Percentiles rank a stretch among this genome's conserved stretches.
Evolutionary conservation across 371 early-diverging fungal genomes (phyloP).

Genomic region (Actinomortierella ambigua): DNA sequence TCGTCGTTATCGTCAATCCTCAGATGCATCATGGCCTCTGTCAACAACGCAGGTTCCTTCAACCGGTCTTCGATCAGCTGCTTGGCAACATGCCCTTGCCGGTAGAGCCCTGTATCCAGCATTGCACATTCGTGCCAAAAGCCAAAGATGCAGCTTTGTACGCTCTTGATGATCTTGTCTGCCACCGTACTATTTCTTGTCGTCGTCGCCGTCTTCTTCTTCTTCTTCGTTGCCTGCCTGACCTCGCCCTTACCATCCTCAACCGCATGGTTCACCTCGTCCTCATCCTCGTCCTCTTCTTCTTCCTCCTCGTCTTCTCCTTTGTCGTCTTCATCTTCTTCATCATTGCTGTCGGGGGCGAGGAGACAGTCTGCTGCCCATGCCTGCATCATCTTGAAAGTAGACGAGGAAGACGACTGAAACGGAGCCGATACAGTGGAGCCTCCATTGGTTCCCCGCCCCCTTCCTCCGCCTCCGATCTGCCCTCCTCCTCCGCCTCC

Average conservation of each 20-base stretch:
- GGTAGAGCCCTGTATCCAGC: too few relatives aligned
- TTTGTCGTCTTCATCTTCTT: background rate
- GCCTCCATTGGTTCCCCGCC: too few relatives aligned
- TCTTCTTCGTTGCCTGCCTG: background rate
- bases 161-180: background rate
- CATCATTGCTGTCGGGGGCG: background rate
- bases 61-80: too few relatives aligned
- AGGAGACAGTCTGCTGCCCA: conserved; percentile 16
- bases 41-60: too few relatives aligned
- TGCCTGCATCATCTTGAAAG: conserved; percentile 19
- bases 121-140: too few relatives aligned
- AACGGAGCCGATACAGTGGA: too few relatives aligned
- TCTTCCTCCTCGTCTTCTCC: background rate
- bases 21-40: too few relatives aligned
- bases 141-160: too few relatives aligned
- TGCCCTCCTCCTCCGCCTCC: too few relatives aligned
- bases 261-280: background rate
- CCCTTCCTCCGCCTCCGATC: too few relatives aligned
- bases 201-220: background rate
- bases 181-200: background rate
- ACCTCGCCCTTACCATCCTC: background rate
- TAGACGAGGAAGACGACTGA: conserved; percentile 6
- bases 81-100: too few relatives aligned
- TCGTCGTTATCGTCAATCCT: too few relatives aligned
- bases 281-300: background rate